Evolutionary conservation across 139 green algal species (phyloP), one percentile per base, ranked within the genome.

Genomic region (Chlorella sp.): DNA sequence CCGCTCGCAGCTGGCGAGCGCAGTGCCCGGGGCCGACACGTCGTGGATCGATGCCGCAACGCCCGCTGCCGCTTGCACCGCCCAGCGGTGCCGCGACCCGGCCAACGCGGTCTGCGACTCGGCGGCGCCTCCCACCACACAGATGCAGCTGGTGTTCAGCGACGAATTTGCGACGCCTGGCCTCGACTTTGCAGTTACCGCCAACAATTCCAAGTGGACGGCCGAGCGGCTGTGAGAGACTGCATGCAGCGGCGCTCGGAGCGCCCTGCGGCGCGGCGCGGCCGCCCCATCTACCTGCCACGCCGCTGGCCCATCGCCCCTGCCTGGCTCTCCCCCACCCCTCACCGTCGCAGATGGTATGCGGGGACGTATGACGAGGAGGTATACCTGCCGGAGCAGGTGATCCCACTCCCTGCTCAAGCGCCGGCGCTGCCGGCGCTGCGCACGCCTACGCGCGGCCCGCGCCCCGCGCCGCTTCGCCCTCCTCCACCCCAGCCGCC

Each of bases 71-170:
- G 79, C 64, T 14, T 89, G 82, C 74, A 80, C 38, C 23, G 62
- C 67, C 45, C 25, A 45, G 21, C 45, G 82, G 31, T 89, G 84
- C 68, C 66, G 53, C 3, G 45, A 43, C 3, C 40, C 46, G 3
- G 77, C 78, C 17, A 43, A 56, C 15, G n/a, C 42, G 19, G 66
- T 53, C n/a, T 19, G 35, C 15, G 58, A 45, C 3, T 31, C 29
- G 17, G 23, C 14, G 14, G 36, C 71, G 29, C 42, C 56, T 9
- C 29, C 41, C 6, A 60, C 41, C 71, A 68, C 55, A 11, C 36
- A 69, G 41, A 55, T 80, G 75, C 67, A 82, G 41, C 83, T 90
- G 0, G 83, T 90, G n/a, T 89, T 90, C 55, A 82, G 69, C 29
- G 85, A 90, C 38, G 85, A 90, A 65, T 90, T 90, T 55, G 41